Evolutionary conservation across 202 grass and related monocot genomes (phyloP), one percentile per base, ranked within the genome.

Genomic region (Brachypodium distachyon): DNA sequence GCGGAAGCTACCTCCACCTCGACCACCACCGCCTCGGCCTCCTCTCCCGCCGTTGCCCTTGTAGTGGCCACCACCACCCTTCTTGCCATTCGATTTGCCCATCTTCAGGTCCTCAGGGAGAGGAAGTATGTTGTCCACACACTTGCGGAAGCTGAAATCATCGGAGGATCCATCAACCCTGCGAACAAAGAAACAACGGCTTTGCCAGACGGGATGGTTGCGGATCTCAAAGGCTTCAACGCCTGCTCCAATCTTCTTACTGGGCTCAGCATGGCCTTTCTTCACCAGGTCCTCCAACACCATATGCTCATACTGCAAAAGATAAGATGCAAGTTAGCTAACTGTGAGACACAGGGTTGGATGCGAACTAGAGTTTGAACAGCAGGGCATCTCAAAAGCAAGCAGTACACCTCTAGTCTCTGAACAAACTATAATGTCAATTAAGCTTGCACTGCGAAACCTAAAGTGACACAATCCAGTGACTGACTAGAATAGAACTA

Each of bases 71-170:
- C 80, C 68, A 0, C 80, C 56, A 1, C 64, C 55, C 67, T 84
- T 83, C 38, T 87, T 77, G 34, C 72, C 72, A 13, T 69, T 48
- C 12, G 54, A 33, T 23, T 63, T 77, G 23, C 70, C 41, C 40
- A 79, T 68, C 82, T 95, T 95, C 82, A 91, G 72, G 43, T 89
- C 50, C 38, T 96, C 89, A 5, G 96, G 96, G 67, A 99, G 83
- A 33, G 92, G 87, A 40, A 99, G 86, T 65, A 96, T 93, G 26
- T 54, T 87, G 70, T 99, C 85, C 0, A 99, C 87, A 29, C 96
- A 99, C 66, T 99, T 99, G 58, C 96, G 87, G 83, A 99, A 99
- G 83, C 96, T 96, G 62, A 99, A 99, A 36, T 99, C 96, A 9
- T 96, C 96, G 0, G 37, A 4, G 0, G 90, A 85, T 25, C 90